Base-by-base conservation (phyloP, 2,329 filamentous ascomycete genomes). In the Aspergillus niger region DNA sequence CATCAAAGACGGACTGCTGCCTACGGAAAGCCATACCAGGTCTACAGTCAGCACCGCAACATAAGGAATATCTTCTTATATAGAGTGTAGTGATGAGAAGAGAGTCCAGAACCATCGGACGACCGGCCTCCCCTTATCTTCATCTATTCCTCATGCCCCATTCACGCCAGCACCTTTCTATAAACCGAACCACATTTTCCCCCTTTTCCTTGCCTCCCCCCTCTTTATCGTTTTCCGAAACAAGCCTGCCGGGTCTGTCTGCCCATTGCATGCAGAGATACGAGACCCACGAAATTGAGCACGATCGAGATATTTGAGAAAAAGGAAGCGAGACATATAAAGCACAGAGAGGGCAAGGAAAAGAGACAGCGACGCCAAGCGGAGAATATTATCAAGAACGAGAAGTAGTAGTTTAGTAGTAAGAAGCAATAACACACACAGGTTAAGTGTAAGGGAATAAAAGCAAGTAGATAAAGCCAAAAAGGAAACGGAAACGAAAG, bases 311-410 rank as follows among this genome's bases (percentile, higher is more conserved):
- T 2, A 17, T 13, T 20, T 24, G 15, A 6, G 44, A 26, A 6
- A 28, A 26, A 5, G 11, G 43, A 47, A 26, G 26, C 26, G 28
- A 30, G n/a, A 32, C 15, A 15, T 22, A 8, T 8, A 30, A 17
- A 50, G 13, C 11, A 28, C 24, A 55, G 41, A 22, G 52, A 28
- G 24, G 32, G 22, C 17, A 15, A 20, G 38, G 22, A 44, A 55
- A 55, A 47, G 53, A 47, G 43, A 55, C 53, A 55, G 39, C 26
- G 39, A 55, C 41, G 39, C 53, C 53, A 55, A 55, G 53, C 36
- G 53, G 53, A 55, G 53, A 55, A 55, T 55, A 55, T 55, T 55
- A 55, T 43, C 53, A 55, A 55, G 53, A 55, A 55, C 47, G 47
- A 32, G 28, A 50, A 50, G 47, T 50, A 50, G n/a, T 50, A 44